Evolutionary conservation across 176 grass and related monocot species (phyloP).

Genomic region (Lolium rigidum): DNA sequence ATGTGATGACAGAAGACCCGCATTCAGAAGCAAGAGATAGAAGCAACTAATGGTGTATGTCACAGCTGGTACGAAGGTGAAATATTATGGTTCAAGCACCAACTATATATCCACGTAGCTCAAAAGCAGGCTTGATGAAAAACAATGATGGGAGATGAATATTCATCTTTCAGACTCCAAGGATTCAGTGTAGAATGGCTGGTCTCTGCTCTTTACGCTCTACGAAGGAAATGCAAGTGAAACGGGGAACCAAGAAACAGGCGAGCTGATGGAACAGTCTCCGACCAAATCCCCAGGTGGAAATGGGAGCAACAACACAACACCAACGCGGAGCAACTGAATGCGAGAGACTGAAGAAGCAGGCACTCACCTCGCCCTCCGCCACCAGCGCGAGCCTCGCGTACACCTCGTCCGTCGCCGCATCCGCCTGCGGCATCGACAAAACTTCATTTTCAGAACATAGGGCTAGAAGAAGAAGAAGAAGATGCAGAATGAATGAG

Average conservation of each 20-base stretch:
- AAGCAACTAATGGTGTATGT: neutral
- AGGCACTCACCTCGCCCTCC: slow-evolving; percentile 61
- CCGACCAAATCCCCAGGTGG: too few species aligned
- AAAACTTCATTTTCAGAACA: too few species aligned
- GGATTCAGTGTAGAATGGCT: too few species aligned
- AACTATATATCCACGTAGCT: too few species aligned
- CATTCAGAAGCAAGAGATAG: neutral
- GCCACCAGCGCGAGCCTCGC: slow-evolving; percentile 75
- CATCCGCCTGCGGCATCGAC: slow-evolving; percentile 70
- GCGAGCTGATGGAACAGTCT: neutral
- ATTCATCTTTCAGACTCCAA: too few species aligned
- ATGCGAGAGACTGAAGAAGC: neutral
- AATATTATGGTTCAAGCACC: neutral
- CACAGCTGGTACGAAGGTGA: neutral
- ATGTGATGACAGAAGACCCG: neutral
- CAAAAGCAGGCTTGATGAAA: neutral
- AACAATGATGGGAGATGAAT: neutral
- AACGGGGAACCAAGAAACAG: too few species aligned
- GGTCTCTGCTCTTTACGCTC: too few species aligned
- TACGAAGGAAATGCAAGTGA: too few species aligned
- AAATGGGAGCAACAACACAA: too few species aligned
- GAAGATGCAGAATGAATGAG: slow-evolving; percentile 15
- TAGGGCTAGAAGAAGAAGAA: neutral
- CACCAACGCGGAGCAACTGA: neutral
- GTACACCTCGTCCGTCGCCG: slow-evolving; percentile 85